Conservation (phyloP, 371 early-diverging fungal species). For the Mortierella sp. region DNA sequence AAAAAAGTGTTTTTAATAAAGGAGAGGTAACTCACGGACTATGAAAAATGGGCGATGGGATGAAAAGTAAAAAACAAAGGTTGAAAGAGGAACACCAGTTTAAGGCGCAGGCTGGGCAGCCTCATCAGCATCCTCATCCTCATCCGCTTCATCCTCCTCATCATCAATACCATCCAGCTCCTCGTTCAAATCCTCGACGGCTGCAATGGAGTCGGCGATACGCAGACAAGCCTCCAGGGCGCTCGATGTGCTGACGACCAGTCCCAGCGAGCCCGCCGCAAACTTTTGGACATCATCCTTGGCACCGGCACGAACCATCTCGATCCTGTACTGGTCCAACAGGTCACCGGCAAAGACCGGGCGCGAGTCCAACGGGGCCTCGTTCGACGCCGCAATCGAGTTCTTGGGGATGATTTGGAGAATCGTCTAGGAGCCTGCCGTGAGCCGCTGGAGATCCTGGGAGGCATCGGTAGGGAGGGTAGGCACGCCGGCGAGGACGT, state of each 20-base stretch:
- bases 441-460: slow-evolving; percentile 27
- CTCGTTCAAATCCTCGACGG: slow-evolving; percentile 36
- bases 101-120: neutral
- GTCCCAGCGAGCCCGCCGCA: slow-evolving; percentile 10
- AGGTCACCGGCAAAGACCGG: slow-evolving; percentile 44
- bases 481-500: slow-evolving; percentile 8
- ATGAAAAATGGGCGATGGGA: too few species aligned
- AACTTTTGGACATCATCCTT: slow-evolving; percentile 12
- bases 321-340: slow-evolving; percentile 27
- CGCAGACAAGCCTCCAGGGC: slow-evolving; percentile 47
- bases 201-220: slow-evolving; percentile 26
- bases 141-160: slow-evolving; percentile 7
- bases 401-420: slow-evolving; percentile 31
- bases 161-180: slow-evolving; percentile 24
- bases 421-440: slow-evolving; percentile 20
- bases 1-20: too few species aligned
- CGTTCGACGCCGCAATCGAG: slow-evolving; percentile 38
- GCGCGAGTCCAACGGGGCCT: slow-evolving; percentile 15
- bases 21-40: too few species aligned
- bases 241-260: slow-evolving; percentile 15
- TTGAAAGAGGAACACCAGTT: neutral
- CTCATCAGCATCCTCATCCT: slow-evolving; percentile 6
- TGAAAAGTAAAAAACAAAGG: neutral
- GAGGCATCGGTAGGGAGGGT: slow-evolving; percentile 21
- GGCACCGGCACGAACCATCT: slow-evolving; percentile 16